phyloP scores from a whole-genome alignment of 2,329 filamentous ascomycete species.

The Coniosporium tulheliwenetii region DNA sequence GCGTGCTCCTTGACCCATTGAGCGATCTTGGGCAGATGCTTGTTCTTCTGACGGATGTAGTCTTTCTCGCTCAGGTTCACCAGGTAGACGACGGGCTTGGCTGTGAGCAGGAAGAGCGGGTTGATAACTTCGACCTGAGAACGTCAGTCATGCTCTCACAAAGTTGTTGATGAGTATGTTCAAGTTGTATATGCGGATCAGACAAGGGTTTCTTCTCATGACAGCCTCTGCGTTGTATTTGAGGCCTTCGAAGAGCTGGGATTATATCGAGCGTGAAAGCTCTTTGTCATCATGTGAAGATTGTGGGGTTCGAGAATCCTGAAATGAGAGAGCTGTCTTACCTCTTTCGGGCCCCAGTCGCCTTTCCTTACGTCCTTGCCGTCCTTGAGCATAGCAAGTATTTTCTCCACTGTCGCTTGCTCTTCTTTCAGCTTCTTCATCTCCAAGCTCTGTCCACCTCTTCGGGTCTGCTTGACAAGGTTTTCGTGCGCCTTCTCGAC shows the following conservation, averaged over 20 bases:
- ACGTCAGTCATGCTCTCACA: slow-evolving; percentile 4
- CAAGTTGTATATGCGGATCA: slow-evolving; percentile 31
- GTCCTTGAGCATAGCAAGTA: slow-evolving; percentile 65
- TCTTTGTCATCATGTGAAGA: slow-evolving; percentile 89
- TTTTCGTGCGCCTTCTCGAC: slow-evolving; percentile 87
- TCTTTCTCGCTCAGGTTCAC: slow-evolving; percentile 96
- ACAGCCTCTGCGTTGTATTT: slow-evolving; percentile 60
- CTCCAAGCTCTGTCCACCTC: slow-evolving; percentile 89
- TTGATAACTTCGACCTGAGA: slow-evolving; percentile 90
- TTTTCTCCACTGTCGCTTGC: slow-evolving; percentile 82
- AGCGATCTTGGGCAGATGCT: slow-evolving; percentile 83
- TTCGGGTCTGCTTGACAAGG: slow-evolving; percentile 83
- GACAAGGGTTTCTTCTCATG: slow-evolving; percentile 73
- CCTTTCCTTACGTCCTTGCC: slow-evolving; percentile 91
- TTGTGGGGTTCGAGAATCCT: slow-evolving; percentile 3
- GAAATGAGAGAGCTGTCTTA: slow-evolving; percentile 35
- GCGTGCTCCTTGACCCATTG: slow-evolving; percentile 93
- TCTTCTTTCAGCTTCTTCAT: slow-evolving; percentile 96
- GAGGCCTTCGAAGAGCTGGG: slow-evolving; percentile 99
- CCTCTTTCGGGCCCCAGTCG: slow-evolving; percentile 86
- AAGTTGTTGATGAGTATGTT: background rate
- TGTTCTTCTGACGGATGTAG: slow-evolving; percentile 98
- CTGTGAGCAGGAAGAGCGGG: slow-evolving; percentile 82
- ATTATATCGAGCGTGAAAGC: slow-evolving; percentile 84
- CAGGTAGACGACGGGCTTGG: slow-evolving; percentile 93